phyloP scores from a whole-genome alignment of 176 grass and related monocot genomes.

The Poa annua region DNA sequence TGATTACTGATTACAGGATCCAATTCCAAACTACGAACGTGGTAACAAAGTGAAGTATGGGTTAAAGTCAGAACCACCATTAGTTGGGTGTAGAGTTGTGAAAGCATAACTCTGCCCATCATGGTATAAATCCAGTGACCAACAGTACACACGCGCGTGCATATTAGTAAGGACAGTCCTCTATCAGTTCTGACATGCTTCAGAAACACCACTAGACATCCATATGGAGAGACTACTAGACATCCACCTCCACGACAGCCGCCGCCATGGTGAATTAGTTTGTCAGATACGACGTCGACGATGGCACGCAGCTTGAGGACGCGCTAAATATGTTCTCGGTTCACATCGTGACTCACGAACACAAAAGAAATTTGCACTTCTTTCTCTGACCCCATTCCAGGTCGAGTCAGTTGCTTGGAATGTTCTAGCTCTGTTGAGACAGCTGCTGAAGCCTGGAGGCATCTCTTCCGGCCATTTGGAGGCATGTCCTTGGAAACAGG shows the following conservation, averaged over 20 bases:
- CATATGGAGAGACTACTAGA: neutral
- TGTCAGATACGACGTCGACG: neutral
- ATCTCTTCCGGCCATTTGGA: constrained; percentile 25
- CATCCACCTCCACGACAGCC: neutral
- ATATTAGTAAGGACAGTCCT: neutral
- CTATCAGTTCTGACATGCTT: neutral
- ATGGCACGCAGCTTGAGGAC: neutral
- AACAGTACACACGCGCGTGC: no score
- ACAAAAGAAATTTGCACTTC: neutral
- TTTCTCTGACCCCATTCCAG: neutral
- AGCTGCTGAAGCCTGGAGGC: constrained; percentile 1
- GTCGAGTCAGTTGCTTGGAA: neutral
- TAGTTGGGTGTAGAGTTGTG: no score
- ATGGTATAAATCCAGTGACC: no score
- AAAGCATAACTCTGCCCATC: no score
- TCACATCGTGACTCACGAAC: neutral
- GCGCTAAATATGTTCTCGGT: neutral
- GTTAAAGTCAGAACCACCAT: neutral
- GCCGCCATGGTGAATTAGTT: neutral
- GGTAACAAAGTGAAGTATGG: neutral
- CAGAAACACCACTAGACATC: neutral
- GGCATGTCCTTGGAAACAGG: neutral
- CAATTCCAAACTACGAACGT: no score
- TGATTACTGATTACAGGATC: no score
- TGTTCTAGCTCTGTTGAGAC: neutral